phyloP scores from a whole-genome alignment of 768 basidiomycete genomes.

The Russula olivacea region DNA sequence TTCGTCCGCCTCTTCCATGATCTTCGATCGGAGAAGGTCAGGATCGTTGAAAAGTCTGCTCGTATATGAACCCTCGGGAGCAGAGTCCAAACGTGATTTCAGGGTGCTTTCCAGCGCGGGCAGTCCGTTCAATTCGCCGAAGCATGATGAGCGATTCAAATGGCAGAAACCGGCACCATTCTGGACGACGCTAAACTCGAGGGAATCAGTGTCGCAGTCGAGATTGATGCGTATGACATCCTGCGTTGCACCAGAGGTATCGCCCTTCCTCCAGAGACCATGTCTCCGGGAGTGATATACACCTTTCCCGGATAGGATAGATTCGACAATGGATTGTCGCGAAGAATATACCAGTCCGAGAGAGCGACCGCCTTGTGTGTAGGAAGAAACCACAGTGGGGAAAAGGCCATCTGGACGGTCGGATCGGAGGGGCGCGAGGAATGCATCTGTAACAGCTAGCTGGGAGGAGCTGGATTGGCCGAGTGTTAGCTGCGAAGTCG shows the following conservation, averaged over 20 bases:
- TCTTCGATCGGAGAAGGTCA: conserved; percentile 81
- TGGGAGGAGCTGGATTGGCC: conserved; percentile 46
- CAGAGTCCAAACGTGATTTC: conserved; percentile 58
- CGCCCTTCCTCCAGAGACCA: conserved; percentile 95
- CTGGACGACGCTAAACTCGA: conserved; percentile 88
- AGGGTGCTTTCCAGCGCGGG: conserved; percentile 77
- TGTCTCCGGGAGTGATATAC: conserved; percentile 96
- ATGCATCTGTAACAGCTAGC: conserved; percentile 77
- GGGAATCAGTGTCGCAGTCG: conserved; percentile 90
- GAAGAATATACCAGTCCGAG: conserved; percentile 98
- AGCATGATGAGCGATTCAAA: conserved; percentile 81
- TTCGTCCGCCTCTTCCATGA: conserved; percentile 98
- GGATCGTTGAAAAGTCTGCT: conserved; percentile 77
- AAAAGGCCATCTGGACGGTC: conserved; percentile 91
- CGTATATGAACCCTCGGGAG: conserved; percentile 92
- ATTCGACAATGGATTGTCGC: conserved; percentile 72
- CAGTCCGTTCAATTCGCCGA: conserved; percentile 75
- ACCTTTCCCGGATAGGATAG: conserved; percentile 82
- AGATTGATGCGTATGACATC: conserved; percentile 72
- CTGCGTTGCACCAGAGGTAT: conserved; percentile 92
- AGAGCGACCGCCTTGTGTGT: conserved; percentile 56
- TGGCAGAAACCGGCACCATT: conserved; percentile 94
- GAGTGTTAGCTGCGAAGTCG: conserved; percentile 63
- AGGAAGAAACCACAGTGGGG: conserved; percentile 83
- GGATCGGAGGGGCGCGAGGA: conserved; percentile 73